Base-by-base conservation (phyloP, 805 yeast species). In the Hanseniaspora lachancei region DNA sequence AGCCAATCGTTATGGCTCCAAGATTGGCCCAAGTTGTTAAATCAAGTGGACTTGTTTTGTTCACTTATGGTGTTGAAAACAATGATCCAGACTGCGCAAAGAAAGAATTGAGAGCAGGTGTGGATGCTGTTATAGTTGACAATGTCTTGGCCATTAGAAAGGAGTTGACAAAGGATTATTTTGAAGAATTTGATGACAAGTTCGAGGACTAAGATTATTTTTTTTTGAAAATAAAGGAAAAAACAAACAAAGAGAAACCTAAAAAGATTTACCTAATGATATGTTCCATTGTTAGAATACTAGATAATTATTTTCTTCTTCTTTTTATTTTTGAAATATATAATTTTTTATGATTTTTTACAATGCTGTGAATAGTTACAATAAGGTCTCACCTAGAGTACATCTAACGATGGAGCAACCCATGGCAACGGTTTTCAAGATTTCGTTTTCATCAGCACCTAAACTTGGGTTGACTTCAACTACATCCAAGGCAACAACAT, bases 121-220 rank as follows among this genome's bases (percentile, higher is more conserved):
- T 91, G 13, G 97, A 91, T 73, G 98, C 98, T 0, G 97, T 91
- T n/a, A 91, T 91, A 70, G 97, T 87, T 3, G 97, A 91, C 69
- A 82, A 87, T 55, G 97, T 91, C 1, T 74, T 89, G 63, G 96
- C 96, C 0, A 95, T 89, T n/a, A 76, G 95, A 65, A 84, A 84
- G 62, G 96, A 86, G 8, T 74, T 89, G 59, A 77, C 79, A 9
- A 70, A 65, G 49, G 67, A 54, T 27, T 48, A 47, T 18, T 46
- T 54, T n/a, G 48, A 47, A 35, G 48, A 54, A 18, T 27, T 29
- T 16, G 52, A 47, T 41, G 48, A 53, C 5, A 52, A 38, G 29
- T 36, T 35, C 32, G 43, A 41, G 10, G 36, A 10, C 24, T 47
- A 36, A 36, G 23, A n/a, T n/a, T n/a, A 2, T 9, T 16, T 7